A percentile compares a stretch with the other conserved stretches of the same genome.
Conservation (phyloP, 352 stramenopile species). For the Bremia lactucae region DNA sequence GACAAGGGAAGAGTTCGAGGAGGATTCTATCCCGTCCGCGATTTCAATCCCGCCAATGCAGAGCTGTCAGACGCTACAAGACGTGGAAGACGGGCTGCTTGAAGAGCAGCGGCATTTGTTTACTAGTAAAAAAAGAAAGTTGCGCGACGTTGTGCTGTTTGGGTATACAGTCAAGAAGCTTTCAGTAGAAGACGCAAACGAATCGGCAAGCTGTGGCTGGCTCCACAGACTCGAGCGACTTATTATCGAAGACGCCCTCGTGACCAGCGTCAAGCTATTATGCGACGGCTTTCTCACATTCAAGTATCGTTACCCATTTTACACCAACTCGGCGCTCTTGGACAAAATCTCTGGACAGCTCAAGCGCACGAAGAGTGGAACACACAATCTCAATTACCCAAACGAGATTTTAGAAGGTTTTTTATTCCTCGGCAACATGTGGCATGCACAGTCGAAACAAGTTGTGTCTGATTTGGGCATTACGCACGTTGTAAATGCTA, state of each 20-base stretch:
- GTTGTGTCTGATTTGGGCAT: conserved; percentile 72
- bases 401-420: conserved; percentile 84
- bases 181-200: conserved; percentile 9
- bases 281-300: conserved; percentile 79
- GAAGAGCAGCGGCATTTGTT: conserved; percentile 66
- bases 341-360: conserved; percentile 53
- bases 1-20: conserved; percentile 35
- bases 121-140: conserved; percentile 57
- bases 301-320: conserved; percentile 79
- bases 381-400: conserved; percentile 81
- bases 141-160: conserved; percentile 74
- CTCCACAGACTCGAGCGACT: conserved; percentile 46
- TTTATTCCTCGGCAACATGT: conserved; percentile 83
- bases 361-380: conserved; percentile 69
- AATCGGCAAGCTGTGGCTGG: conserved; percentile 25
- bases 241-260: conserved; percentile 63
- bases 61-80: conserved; percentile 30
- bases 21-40: conserved; percentile 64
- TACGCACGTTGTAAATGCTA: conserved; percentile 80
- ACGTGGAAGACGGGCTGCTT: conserved; percentile 42
- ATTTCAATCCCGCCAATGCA: conserved; percentile 60
- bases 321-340: conserved; percentile 57
- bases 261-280: conserved; percentile 65
- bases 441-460: conserved; percentile 70
- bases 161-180: conserved; percentile 47